Base-by-base conservation (phyloP, 257 asterid species). In the Thymus quinquecostatus region DNA sequence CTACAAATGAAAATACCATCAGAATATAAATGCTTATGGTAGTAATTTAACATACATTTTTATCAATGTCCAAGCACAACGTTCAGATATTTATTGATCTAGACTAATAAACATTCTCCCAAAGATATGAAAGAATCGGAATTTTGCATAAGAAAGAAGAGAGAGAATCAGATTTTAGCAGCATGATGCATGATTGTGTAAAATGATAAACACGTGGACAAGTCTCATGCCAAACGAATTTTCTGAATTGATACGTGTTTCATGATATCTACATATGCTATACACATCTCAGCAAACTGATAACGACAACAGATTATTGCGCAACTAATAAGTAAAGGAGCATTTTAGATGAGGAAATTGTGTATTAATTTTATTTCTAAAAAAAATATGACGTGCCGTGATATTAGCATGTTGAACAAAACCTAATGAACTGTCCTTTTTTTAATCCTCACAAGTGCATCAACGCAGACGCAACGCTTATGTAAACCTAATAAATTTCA, bases 1-100 rank as follows among this genome's bases (percentile, higher is more conserved):
- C 97, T 91, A 88, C 78, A 70, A 34, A 56, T 54, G 63, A 14
- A 30, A 64, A 29, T 33, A 4, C 61, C 57, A 76, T 56, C 29
- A 8, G 6, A 61, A 64, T 41, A 48, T 45, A 30, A 30, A 49
- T 21, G 21, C 21, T 21, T 21, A 21, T 21, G 21, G 21, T 21
- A 21, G 21, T 21, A 21, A 21, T 41, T 36, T 32, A 55, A 34
- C 51, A 11, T 45, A 60, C 0, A 61, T 3, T 7, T 60, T 60
- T 8, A 14, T 32, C 10, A 4, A 13, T 10, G 14, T 14, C 8
- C 3, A 58, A 58, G 44, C 44, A 58, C 6, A 59, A 33, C 27
- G 3, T 59, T 28, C 27, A 59, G 13, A 27, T 14, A 60, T 6
- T 0, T 8, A 29, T 12, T 13, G 10, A 13, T n/a, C 29, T 0